Evolutionary conservation across 768 basidiomycete species (phyloP), one percentile per base, ranked within the genome.

Genomic region (Suillus plorans): DNA sequence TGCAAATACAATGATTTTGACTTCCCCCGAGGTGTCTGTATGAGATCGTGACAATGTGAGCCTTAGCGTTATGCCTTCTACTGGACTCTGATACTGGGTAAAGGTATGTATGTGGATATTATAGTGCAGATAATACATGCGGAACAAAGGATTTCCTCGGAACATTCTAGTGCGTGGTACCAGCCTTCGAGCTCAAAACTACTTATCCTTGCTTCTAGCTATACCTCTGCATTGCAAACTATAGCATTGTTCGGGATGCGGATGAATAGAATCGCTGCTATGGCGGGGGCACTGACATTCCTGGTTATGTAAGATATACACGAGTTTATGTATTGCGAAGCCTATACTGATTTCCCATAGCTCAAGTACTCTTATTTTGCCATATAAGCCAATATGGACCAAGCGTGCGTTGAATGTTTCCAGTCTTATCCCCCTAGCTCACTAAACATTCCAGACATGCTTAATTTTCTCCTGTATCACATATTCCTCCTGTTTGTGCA

Each of bases 401-500:
- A 73, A 79, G 56, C 78, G 81, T 83, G 57, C 57, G 80, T 73
- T 49, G 39, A 31, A 56, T 50, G 5, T 36, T n/a, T 62, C 52
- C 60, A 12, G 31, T 37, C 12, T 36, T 53, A n/a, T n/a, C 45
- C 60, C 69, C 28, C 71, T 52, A 56, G 34, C 25, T 55, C 57
- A 45, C 49, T 37, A 12, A 66, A 88, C 87, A 83, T 71, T 25
- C 12, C 41, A 59, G 58, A 59, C 41, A 80, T 88, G 75, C 82
- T 91, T 70, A 87, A 89, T 77, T 90, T 92, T 70, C 75, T 89
- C 61, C 71, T 92, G n/a, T 96, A 91, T 74, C 90, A 94, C 66
- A 81, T 78, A 4, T 94, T 96, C 75, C 77, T 97, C 65, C 84
- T 95, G 22, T 93, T 90, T 71, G 85, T 91, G 4, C 86, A 89